Percentiles rank a stretch among this genome's conserved stretches.
Conservation (phyloP, 2,329 filamentous ascomycete species). For the Coniochaeta sp. region DNA sequence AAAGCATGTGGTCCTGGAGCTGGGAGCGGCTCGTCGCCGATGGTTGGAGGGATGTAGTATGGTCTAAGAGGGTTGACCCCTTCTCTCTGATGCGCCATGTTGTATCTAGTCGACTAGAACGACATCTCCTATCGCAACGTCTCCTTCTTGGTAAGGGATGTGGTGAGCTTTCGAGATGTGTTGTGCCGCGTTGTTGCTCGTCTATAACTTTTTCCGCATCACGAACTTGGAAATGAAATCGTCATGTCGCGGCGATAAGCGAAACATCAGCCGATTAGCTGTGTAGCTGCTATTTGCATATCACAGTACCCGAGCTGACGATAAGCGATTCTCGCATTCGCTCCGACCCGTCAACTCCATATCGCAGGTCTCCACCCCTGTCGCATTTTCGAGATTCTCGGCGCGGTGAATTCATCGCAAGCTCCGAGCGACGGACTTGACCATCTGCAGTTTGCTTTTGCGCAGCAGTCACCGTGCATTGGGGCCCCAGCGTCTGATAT, state of each 20-base stretch:
- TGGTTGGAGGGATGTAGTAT: conserved; percentile 59
- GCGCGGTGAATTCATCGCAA: neutral
- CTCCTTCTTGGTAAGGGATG: conserved; percentile 14
- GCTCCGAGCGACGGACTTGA: neutral
- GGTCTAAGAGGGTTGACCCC: conserved; percentile 58
- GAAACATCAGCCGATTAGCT: neutral
- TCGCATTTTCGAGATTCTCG: neutral
- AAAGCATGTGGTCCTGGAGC: conserved; percentile 35
- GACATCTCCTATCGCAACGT: conserved; percentile 1
- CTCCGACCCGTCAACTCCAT: neutral
- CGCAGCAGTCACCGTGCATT: neutral
- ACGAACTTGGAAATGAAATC: conserved; percentile 12
- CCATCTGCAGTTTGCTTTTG: neutral
- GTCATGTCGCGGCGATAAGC: conserved; percentile 10
- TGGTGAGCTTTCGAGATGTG: conserved; percentile 11
- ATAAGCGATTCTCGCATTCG: neutral
- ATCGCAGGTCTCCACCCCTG: neutral
- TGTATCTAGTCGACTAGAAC: conserved; percentile 4
- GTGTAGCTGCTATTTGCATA: neutral
- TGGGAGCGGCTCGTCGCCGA: conserved; percentile 32
- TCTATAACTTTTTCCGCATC: conserved; percentile 7
- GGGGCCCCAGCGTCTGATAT: neutral
- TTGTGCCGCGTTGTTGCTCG: conserved; percentile 8
- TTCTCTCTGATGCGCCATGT: conserved; percentile 38
- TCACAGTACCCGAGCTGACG: neutral